A percentile compares a stretch with the other conserved stretches of the same genome.
These are phyloP conservation scores for Mortierella sp. DNA, from an alignment of 371 early-diverging fungal genomes.

Conservation along the genomic window DNA sequence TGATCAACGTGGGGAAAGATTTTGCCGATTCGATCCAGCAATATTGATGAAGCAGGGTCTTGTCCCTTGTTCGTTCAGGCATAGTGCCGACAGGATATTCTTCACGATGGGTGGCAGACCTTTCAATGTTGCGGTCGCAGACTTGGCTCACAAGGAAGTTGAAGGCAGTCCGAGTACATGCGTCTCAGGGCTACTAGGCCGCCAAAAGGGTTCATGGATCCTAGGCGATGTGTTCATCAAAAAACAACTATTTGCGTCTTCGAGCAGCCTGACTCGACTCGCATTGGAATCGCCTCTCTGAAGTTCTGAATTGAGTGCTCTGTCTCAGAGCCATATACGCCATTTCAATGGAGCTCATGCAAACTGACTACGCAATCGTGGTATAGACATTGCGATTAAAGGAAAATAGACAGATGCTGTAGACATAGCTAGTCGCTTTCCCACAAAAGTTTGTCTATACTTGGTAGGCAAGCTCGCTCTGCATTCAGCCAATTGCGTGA, in stretches of 20 bases:
- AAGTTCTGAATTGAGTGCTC: not conserved
- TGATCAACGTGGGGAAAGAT: conserved; percentile 42
- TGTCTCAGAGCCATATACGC: too few species aligned
- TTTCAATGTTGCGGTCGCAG: conserved; percentile 41
- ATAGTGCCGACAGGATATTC: conserved; percentile 22
- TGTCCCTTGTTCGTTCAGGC: conserved; percentile 33
- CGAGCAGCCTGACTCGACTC: conserved; percentile 28
- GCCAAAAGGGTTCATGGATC: conserved; percentile 48
- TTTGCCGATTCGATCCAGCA: conserved; percentile 30
- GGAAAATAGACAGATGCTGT: too few species aligned
- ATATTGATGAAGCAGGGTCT: conserved; percentile 29
- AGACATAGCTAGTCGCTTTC: too few species aligned
- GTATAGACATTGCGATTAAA: too few species aligned
- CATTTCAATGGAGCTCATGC: too few species aligned
- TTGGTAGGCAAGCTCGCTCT: too few species aligned
- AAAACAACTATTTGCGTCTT: conserved; percentile 63
- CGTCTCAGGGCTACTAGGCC: conserved; percentile 46
- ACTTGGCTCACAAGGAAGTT: conserved; percentile 31
- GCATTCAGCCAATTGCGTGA: too few species aligned
- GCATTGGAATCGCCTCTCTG: conserved; percentile 43
- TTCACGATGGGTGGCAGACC: conserved; percentile 33
- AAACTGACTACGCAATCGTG: too few species aligned
- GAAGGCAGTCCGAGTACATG: conserved; percentile 31
- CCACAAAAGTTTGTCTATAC: too few species aligned
- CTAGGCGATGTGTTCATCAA: conserved; percentile 63